Conservation (phyloP, 148 eudicot genomes). For the Rhododendron mucronatum region DNA sequence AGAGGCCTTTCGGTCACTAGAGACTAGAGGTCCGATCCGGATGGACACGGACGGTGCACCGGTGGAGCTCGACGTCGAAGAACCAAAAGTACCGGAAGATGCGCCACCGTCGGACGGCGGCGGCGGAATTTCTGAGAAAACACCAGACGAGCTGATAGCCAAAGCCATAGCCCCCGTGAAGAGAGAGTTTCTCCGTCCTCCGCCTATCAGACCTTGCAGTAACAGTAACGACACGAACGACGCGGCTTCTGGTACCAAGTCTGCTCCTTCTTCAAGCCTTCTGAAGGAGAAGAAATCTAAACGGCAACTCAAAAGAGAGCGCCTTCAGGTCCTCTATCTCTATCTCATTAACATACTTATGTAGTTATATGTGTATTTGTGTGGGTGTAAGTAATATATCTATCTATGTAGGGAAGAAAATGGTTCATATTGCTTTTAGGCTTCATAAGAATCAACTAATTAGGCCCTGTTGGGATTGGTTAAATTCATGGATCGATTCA, state of each 20-base stretch:
- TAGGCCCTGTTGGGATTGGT: neutral
- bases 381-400: neutral
- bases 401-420: neutral
- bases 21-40: neutral
- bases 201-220: conserved; percentile 33
- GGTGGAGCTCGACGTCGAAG: conserved; percentile 9
- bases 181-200: conserved; percentile 60
- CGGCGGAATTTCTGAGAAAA: neutral
- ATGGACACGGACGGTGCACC: conserved; percentile 4
- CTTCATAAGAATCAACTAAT: neutral
- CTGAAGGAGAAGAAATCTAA: conserved; percentile 86
- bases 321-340: conserved; percentile 43
- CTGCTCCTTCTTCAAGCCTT: conserved; percentile 34
- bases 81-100: neutral
- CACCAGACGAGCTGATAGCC: conserved; percentile 66
- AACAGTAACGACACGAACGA: conserved; percentile 18
- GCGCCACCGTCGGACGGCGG: neutral
- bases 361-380: no score
- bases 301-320: conserved; percentile 82
- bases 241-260: conserved; percentile 11
- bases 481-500: neutral
- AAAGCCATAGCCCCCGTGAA: conserved; percentile 87
- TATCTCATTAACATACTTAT: neutral
- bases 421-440: neutral
- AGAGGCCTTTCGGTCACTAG: neutral